Evolutionary conservation across 75 land plant genomes (phyloP).

Genomic region (Cupressus sempervirens): DNA sequence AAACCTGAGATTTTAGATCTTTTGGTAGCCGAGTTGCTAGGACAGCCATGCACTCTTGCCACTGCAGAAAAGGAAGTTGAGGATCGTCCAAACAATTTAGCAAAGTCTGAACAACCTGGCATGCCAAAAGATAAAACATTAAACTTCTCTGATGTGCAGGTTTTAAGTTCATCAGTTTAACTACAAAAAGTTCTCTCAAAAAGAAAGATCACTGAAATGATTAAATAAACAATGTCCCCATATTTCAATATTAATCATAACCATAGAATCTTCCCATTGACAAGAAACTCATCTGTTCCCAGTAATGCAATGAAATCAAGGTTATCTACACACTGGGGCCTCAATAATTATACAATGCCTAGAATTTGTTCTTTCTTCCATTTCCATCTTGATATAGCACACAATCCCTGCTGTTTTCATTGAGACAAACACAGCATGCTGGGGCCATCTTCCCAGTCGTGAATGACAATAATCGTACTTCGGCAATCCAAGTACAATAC

Average conservation of each 20-base stretch:
- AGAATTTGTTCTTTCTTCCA: neutral
- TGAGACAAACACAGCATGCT: neutral
- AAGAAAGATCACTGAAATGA: neutral
- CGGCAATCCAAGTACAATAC: neutral
- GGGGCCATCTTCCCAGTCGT: neutral
- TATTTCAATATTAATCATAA: neutral
- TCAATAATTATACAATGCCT: neutral
- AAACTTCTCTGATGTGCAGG: neutral
- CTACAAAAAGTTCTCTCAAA: neutral
- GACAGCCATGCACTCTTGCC: slow-evolving; percentile 97
- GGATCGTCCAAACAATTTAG: slow-evolving; percentile 89
- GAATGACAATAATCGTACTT: neutral
- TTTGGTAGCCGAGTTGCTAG: slow-evolving; percentile 89
- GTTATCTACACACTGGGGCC: neutral
- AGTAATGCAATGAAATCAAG: neutral
- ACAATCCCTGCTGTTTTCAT: neutral
- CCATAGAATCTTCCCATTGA: neutral
- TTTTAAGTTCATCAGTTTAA: neutral
- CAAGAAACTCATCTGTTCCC: neutral
- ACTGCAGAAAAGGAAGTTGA: slow-evolving; percentile 92
- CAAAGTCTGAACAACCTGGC: slow-evolving; percentile 90
- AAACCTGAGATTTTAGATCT: slow-evolving; percentile 39
- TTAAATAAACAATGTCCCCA: neutral
- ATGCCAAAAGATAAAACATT: slow-evolving; percentile 5
- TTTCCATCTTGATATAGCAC: neutral